Evolutionary conservation across 306 rosid genomes (phyloP).

Genomic region (Canavalia ensiformis): DNA sequence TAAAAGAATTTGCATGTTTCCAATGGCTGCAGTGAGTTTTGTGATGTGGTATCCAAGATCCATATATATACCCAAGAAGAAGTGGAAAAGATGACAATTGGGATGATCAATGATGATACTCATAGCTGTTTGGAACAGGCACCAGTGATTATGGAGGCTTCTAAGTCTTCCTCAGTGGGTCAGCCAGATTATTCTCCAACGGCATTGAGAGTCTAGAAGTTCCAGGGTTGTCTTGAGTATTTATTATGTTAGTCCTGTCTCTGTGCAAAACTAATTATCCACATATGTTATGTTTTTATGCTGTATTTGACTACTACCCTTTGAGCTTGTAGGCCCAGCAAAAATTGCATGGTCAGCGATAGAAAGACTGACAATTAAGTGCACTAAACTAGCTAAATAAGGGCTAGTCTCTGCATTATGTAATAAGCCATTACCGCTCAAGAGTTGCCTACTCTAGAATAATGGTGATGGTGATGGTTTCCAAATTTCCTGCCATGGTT

Average conservation of each 20-base stretch:
- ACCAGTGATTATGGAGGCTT: slow-evolving; percentile 72
- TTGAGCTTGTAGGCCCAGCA: slow-evolving; percentile 44
- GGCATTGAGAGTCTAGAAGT: slow-evolving; percentile 61
- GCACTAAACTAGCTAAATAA: slow-evolving; percentile 44
- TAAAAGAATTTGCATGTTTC: slow-evolving; percentile 21
- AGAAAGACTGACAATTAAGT: slow-evolving; percentile 39
- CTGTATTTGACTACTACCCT: slow-evolving; percentile 29
- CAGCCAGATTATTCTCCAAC: slow-evolving; percentile 92
- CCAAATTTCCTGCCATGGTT: slow-evolving; percentile 26
- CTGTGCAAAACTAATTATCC: slow-evolving; percentile 39
- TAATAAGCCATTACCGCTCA: slow-evolving; percentile 38
- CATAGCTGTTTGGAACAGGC: slow-evolving; percentile 92
- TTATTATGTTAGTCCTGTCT: slow-evolving; percentile 46
- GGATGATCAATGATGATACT: slow-evolving; percentile 84
- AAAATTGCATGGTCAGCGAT: slow-evolving; percentile 38
- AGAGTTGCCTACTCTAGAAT: slow-evolving; percentile 26
- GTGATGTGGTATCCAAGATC: slow-evolving; percentile 87
- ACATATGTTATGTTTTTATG: slow-evolving; percentile 28
- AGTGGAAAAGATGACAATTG: slow-evolving; percentile 93
- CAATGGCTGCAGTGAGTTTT: slow-evolving; percentile 81
- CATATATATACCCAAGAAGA: slow-evolving; percentile 88
- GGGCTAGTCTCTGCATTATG: slow-evolving; percentile 46
- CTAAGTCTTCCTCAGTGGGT: slow-evolving; percentile 95
- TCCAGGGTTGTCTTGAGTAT: slow-evolving; percentile 36
- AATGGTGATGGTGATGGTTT: slow-evolving; percentile 44